phyloP scores from a whole-genome alignment of 768 basidiomycete species.

The Omphalotus guepiniiformis region DNA sequence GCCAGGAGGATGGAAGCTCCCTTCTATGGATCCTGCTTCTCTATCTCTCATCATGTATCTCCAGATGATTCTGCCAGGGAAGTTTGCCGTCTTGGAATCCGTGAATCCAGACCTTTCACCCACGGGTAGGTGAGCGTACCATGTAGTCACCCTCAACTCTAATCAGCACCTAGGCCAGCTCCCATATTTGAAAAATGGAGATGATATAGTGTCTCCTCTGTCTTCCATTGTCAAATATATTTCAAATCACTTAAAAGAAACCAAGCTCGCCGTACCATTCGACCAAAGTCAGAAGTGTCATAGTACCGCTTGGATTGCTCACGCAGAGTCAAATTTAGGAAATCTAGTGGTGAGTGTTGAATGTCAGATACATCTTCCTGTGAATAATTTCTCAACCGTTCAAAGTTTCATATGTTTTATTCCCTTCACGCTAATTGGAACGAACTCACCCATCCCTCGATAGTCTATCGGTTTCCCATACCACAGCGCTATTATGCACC shows the following conservation, averaged over 20 bases:
- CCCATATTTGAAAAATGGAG: conserved; percentile 63
- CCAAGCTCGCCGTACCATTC: conserved; percentile 45
- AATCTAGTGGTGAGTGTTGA: conserved; percentile 59
- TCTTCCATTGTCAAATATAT: conserved; percentile 65
- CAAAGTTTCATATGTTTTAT: conserved; percentile 61
- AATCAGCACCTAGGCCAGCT: conserved; percentile 51
- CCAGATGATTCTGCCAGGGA: conserved; percentile 64
- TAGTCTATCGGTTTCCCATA: conserved; percentile 54
- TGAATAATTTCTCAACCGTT: conserved; percentile 5
- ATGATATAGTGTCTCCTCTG: conserved; percentile 45
- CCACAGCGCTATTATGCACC: conserved; percentile 78
- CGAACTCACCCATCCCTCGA: conserved; percentile 46
- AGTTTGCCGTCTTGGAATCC: conserved; percentile 58
- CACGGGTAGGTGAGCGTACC: conserved; percentile 49
- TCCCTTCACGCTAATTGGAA: conserved; percentile 61
- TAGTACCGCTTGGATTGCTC: conserved; percentile 58
- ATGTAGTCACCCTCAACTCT: conserved; percentile 2
- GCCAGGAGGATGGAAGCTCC: conserved; percentile 62
- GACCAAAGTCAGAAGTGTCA: conserved; percentile 45
- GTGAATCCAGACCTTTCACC: conserved; percentile 71
- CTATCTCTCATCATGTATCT: conserved; percentile 64
- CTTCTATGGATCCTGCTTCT: conserved; percentile 64
- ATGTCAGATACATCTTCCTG: conserved; percentile 1
- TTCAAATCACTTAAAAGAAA: conserved; percentile 33
- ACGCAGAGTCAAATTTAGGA: conserved; percentile 62